These are phyloP conservation scores for Phaeolepiota aurea DNA, from an alignment of 768 basidiomycete species.

Conservation along the genomic window DNA sequence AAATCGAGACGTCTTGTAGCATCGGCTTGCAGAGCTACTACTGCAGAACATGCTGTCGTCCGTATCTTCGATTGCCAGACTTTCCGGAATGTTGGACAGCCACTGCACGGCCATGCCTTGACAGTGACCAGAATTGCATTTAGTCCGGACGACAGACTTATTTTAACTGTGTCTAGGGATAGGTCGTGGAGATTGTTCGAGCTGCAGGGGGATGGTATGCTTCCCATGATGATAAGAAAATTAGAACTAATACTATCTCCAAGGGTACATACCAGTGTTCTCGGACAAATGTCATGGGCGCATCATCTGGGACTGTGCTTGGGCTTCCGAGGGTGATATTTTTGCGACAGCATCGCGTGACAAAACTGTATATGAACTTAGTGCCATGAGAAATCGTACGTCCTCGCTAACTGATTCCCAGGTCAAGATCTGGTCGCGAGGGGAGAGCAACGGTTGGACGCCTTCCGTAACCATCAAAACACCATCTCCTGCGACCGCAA, in stretches of 20 bases:
- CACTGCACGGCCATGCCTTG: slow-evolving; percentile 76
- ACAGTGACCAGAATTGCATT: slow-evolving; percentile 90
- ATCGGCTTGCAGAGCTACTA: slow-evolving; percentile 86
- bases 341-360: slow-evolving; percentile 95
- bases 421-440: slow-evolving; percentile 78
- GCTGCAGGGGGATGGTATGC: slow-evolving; percentile 25
- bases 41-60: slow-evolving; percentile 82
- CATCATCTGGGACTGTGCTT: slow-evolving; percentile 95
- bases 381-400: too few relatives aligned
- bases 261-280: slow-evolving; percentile 56
- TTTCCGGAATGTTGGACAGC: slow-evolving; percentile 64
- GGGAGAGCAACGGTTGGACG: slow-evolving; percentile 42
- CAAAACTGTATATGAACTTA: slow-evolving; percentile 90
- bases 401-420: slow-evolving; percentile 20
- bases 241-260: background rate
- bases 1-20: slow-evolving; percentile 64
- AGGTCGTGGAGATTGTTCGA: slow-evolving; percentile 85
- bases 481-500: slow-evolving; percentile 74
- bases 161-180: slow-evolving; percentile 87
- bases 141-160: slow-evolving; percentile 71
- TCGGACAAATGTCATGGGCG: slow-evolving; percentile 81
- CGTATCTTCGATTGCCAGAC: slow-evolving; percentile 69
- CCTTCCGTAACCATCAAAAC: slow-evolving; percentile 55
- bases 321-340: slow-evolving; percentile 65
- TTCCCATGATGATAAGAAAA: background rate